Base-by-base conservation (phyloP, 2,329 filamentous ascomycete species). In the Aspergillus ochraceus region DNA sequence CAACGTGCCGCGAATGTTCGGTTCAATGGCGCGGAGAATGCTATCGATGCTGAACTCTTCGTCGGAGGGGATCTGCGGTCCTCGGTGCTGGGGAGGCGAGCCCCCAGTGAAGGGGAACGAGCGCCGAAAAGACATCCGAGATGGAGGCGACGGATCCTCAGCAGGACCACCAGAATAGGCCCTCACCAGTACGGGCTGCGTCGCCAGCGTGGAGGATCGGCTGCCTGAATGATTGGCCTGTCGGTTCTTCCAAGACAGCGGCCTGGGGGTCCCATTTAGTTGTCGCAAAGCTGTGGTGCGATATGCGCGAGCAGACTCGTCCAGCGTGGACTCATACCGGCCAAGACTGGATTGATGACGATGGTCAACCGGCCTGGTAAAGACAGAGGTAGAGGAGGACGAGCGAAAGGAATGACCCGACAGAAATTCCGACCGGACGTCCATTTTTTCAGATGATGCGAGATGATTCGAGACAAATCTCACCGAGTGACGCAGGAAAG, bases 1-100 rank as follows among this genome's bases (percentile, higher is more conserved):
- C 55, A 88, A 79, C 10, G 85, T 85, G 14, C 75, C 75, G 62
- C 82, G 77, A 51, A 88, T 84, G 64, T 87, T 84, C 12, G 83
- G 81, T 58, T 86, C 83, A 57, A 86, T 83, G 29, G 84, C 82
- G 24, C 79, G 78, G 14, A 86, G 74, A 60, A 86, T 85, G 29
- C 80, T 79, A 30, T 81, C 81, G 64, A 86, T 85, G 53, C 81
- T 81, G 68, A 85, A 86, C 56, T 83, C 81, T 22, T 83, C 76
- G 19, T 80, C 74, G 3, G 81, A 74, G 9, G 84, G 83, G 10
- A 81, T 66, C 46, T 72, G 68, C 2, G 72, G 67, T 11, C 66
- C 66, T n/a, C 68, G 59, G 51, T 64, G 57, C 36, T 66, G 68
- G 24, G 67, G n/a, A 20, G 55, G 54, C 30, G 67, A 66, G 57